A percentile compares a stretch with the other conserved stretches of the same genome.
phyloP scores from a whole-genome alignment of 257 asterid genomes.

The Nicotiana paniculata region DNA sequence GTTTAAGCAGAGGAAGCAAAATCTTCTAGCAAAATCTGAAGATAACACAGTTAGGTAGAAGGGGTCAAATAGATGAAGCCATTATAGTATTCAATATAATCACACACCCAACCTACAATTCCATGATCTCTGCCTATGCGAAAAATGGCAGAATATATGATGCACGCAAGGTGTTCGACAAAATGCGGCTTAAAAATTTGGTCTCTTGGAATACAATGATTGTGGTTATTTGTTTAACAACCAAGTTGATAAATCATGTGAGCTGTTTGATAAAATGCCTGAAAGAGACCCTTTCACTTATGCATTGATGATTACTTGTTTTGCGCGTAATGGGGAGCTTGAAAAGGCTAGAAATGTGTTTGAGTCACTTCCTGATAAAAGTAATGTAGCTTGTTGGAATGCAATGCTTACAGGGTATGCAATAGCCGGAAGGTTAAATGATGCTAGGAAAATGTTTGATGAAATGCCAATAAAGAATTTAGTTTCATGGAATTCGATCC shows the following conservation, averaged over 20 bases:
- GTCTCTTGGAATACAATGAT: conserved; percentile 37
- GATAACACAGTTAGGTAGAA: conserved; percentile 27
- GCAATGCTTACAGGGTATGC: conserved; percentile 42
- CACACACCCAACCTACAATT: conserved; percentile 27
- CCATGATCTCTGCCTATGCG: conserved; percentile 36
- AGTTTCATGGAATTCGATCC: conserved; percentile 36
- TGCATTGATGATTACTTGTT: conserved; percentile 40
- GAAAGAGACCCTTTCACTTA: conserved; percentile 34
- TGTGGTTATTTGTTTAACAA: conserved; percentile 16
- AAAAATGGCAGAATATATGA: conserved; percentile 26
- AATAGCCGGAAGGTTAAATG: conserved; percentile 26
- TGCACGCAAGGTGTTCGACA: conserved; percentile 24
- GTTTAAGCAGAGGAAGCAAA: conserved; percentile 9
- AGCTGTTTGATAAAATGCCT: conserved; percentile 35
- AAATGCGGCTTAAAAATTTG: conserved; percentile 20
- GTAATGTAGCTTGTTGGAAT: conserved; percentile 37
- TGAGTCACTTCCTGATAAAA: conserved; percentile 26
- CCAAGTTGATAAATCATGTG: conserved; percentile 23
- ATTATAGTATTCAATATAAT: conserved; percentile 20
- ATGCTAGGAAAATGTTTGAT: conserved; percentile 25
- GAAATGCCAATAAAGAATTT: conserved; percentile 23
- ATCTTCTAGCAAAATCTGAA: conserved; percentile 20
- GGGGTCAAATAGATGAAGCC: conserved; percentile 32
- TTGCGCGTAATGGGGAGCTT: conserved; percentile 20
- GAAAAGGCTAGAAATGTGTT: conserved; percentile 30